Percentiles rank a stretch among this genome's conserved stretches.
phyloP scores from a whole-genome alignment of 2,329 filamentous ascomycete genomes.

The Arthrobotrys entomopaga region DNA sequence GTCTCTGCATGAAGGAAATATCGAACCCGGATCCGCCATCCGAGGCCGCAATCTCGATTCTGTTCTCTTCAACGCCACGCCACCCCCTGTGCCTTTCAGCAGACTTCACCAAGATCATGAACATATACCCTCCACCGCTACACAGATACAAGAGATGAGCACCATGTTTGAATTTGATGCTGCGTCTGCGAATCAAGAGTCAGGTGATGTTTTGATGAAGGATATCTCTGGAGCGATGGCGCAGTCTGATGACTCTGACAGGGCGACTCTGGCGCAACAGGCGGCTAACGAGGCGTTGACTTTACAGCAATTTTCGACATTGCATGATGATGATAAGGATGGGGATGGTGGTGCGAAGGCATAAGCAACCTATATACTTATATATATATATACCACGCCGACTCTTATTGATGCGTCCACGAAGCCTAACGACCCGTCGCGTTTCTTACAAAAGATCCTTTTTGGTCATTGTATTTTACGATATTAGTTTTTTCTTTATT shows the following conservation, averaged over 20 bases:
- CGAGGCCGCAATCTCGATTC: conserved; percentile 34
- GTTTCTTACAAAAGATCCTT: not conserved
- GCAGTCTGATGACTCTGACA: conserved; percentile 36
- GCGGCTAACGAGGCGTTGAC: conserved; percentile 48
- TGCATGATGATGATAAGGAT: conserved; percentile 46
- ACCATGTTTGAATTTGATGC: conserved; percentile 53
- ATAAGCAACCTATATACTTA: conserved; percentile 3
- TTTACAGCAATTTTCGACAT: conserved; percentile 47
- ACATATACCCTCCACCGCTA: conserved; percentile 37
- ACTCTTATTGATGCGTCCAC: conserved; percentile 5
- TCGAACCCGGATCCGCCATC: conserved; percentile 26
- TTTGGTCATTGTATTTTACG: conserved; percentile 8
- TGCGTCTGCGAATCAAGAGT: conserved; percentile 42
- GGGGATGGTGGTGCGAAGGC: conserved; percentile 22
- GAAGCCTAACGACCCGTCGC: conserved; percentile 5
- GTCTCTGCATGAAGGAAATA: conserved; percentile 24
- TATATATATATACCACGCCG: not conserved
- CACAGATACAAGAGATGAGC: conserved; percentile 51
- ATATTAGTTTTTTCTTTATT: conserved; percentile 6
- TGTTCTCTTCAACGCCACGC: conserved; percentile 41
- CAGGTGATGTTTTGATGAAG: conserved; percentile 45
- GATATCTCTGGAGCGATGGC: conserved; percentile 40
- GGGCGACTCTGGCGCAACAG: conserved; percentile 38
- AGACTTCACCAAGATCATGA: conserved; percentile 29
- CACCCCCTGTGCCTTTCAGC: conserved; percentile 35